Percentiles rank a stretch among this genome's conserved stretches.
phyloP scores from a whole-genome alignment of 371 early-diverging fungal genomes.

The Blyttiomyces sp. region DNA sequence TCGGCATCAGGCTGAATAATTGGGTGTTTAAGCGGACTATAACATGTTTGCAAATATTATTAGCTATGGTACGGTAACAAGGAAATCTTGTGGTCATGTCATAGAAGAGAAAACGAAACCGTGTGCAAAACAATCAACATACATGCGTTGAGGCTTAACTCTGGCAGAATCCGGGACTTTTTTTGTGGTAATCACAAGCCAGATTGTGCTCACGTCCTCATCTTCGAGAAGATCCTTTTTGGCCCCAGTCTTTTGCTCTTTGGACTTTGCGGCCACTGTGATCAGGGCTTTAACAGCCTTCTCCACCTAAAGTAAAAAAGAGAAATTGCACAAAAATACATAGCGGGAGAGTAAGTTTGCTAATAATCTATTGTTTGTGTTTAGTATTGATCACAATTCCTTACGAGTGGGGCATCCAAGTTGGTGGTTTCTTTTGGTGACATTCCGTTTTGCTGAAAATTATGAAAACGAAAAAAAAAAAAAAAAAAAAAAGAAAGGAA shows the following conservation, averaged over 20 bases:
- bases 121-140: constrained; percentile 12
- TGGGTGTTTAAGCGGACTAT: constrained; percentile 51
- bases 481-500: no score
- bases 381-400: no score
- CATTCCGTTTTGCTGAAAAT: no score
- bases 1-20: constrained; percentile 50
- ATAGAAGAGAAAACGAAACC: not conserved
- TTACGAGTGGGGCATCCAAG: no score
- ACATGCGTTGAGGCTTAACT: constrained; percentile 63
- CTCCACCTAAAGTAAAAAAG: no score
- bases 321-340: no score
- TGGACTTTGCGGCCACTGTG: no score
- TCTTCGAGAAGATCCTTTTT: not conserved
- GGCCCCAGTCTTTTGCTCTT: not conserved
- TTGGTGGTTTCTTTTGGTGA: no score
- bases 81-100: not conserved
- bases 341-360: no score
- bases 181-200: constrained; percentile 57
- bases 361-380: no score
- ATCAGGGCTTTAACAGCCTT: no score
- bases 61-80: not conserved
- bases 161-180: constrained; percentile 50
- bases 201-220: constrained; percentile 26
- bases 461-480: no score
- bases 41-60: not conserved